Percentiles rank a stretch among this genome's conserved stretches.
Conservation (phyloP, 129 eudicot species). For the Centrapalus pauciflorus region DNA sequence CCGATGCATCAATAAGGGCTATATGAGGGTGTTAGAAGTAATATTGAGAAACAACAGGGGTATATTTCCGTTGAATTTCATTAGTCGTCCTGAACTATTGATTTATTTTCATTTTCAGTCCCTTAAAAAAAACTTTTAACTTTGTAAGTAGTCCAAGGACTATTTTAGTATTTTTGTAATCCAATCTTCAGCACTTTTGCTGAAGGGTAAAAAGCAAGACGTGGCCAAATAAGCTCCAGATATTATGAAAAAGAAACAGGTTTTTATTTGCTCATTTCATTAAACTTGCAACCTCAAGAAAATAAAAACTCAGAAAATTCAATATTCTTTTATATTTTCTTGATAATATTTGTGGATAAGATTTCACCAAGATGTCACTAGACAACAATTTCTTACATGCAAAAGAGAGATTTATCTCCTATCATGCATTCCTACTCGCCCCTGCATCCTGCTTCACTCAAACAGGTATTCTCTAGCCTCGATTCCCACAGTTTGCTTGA, state of each 20-base stretch:
- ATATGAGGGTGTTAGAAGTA: slow-evolving; percentile 8
- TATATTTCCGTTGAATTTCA: not conserved
- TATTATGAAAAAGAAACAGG: not conserved
- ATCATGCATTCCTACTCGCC: slow-evolving; percentile 26
- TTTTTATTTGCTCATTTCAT: not conserved
- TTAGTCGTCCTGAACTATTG: not conserved
- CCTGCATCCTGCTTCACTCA: slow-evolving; percentile 30
- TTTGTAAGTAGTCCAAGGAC: not conserved
- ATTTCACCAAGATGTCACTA: slow-evolving; percentile 35
- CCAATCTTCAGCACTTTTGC: not conserved
- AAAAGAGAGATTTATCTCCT: slow-evolving; percentile 22
- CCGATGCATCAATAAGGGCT: not conserved
- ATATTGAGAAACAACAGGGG: slow-evolving; percentile 4
- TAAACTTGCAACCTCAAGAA: slow-evolving; percentile 26
- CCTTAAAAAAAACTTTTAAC: not conserved
- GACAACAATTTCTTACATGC: slow-evolving; percentile 39
- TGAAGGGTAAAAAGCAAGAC: slow-evolving; percentile 17
- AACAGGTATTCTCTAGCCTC: slow-evolving; percentile 11
- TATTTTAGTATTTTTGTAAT: not conserved
- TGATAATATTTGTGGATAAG: slow-evolving; percentile 77
- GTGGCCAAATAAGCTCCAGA: slow-evolving; percentile 50
- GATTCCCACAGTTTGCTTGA: slow-evolving; percentile 9
- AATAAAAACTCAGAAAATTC: not conserved
- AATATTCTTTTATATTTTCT: slow-evolving; percentile 20
- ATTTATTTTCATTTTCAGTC: not conserved